Evolutionary conservation across 305 asterid species (phyloP).

Genomic region (Stenogyne calaminthoides): DNA sequence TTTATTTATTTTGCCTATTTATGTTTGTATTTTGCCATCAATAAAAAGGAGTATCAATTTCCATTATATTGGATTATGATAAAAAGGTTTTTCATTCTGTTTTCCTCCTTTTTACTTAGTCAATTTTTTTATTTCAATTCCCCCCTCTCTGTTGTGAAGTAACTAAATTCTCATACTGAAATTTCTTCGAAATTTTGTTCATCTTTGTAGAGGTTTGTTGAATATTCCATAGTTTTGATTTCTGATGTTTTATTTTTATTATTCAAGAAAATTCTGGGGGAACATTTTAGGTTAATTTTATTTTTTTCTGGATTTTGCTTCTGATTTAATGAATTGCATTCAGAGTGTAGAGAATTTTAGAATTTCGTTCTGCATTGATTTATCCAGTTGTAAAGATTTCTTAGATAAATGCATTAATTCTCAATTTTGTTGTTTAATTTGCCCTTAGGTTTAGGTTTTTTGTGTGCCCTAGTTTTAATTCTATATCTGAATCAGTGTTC

Average conservation of each 20-base stretch:
- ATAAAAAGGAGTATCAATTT: constrained; percentile 26
- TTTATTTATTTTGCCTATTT: constrained; percentile 14
- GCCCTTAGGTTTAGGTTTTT: neutral
- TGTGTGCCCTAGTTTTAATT: constrained; percentile 20
- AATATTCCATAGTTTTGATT: constrained; percentile 4
- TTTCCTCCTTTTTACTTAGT: constrained; percentile 34
- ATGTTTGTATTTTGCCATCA: constrained; percentile 24
- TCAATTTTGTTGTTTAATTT: constrained; percentile 15
- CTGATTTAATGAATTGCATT: constrained; percentile 4
- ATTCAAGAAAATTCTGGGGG: constrained; percentile 15
- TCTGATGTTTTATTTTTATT: constrained; percentile 11
- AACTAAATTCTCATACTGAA: constrained; percentile 27
- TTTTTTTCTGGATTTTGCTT: constrained; percentile 22
- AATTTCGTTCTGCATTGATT: constrained; percentile 26
- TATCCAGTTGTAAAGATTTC: constrained; percentile 1
- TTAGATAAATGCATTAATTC: neutral
- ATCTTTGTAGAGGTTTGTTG: constrained; percentile 22
- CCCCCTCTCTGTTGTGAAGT: constrained; percentile 12
- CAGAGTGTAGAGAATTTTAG: neutral
- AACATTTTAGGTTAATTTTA: constrained; percentile 25
- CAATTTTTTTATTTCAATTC: constrained; percentile 22
- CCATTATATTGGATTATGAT: constrained; percentile 15
- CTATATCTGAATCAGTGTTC: neutral
- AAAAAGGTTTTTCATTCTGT: constrained; percentile 22
- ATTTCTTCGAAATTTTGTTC: constrained; percentile 33